Conservation (phyloP, 2,329 filamentous ascomycete species). For the Cryphonectria nitschkei region DNA sequence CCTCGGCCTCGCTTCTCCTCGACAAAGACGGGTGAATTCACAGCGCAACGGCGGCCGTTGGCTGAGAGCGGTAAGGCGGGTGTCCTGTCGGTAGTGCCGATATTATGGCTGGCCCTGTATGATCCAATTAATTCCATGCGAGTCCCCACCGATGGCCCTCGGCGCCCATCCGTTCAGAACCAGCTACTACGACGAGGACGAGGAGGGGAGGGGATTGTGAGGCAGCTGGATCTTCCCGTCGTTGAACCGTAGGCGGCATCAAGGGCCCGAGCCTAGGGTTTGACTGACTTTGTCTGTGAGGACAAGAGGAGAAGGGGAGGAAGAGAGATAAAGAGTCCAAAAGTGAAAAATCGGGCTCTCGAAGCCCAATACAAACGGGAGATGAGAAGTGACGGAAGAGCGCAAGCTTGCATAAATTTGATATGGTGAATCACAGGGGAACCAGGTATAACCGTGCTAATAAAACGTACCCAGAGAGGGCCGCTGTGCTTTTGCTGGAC, state of each 20-base stretch:
- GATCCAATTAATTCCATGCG: slow-evolving; percentile 26
- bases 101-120: slow-evolving; percentile 27
- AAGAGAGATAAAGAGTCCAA: not conserved
- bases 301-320: not conserved
- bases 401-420: slow-evolving; percentile 12
- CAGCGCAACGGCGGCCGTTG: slow-evolving; percentile 14
- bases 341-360: not conserved
- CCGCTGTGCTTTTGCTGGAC: slow-evolving; percentile 2
- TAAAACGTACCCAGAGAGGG: not conserved
- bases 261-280: not conserved
- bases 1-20: slow-evolving; percentile 4
- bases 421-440: slow-evolving; percentile 11
- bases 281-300: not conserved
- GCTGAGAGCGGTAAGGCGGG: slow-evolving; percentile 22
- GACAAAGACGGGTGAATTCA: slow-evolving; percentile 10
- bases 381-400: slow-evolving; percentile 9
- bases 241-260: not conserved
- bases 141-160: slow-evolving; percentile 3
- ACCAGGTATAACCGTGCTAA: slow-evolving; percentile 9
- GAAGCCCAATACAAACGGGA: not conserved
- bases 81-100: slow-evolving; percentile 27
- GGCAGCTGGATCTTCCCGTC: not conserved
- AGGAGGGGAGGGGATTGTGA: slow-evolving; percentile 1
- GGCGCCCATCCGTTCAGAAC: slow-evolving; percentile 4
- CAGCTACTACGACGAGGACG: not conserved